Base-by-base conservation (phyloP, 2,329 filamentous ascomycete species). In the Davidsoniella virescens region DNA sequence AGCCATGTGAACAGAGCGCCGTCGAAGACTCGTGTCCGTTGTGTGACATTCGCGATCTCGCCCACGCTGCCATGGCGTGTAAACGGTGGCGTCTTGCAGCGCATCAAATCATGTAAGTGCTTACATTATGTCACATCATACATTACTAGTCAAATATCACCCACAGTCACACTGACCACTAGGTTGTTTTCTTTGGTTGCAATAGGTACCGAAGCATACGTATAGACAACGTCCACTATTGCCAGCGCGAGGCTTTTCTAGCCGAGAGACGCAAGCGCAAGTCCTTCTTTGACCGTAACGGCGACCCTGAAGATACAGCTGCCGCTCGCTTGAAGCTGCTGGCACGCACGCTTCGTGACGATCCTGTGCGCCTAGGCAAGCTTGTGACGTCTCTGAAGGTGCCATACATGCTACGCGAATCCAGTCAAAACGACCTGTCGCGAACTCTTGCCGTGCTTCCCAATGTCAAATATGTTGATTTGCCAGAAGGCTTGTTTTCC, bases 161-260 rank as follows among this genome's bases (percentile, higher is more conserved):
- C n/a, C 18, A 14, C 14, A 25, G 8, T 44, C 10, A 9, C n/a
- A n/a, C 42, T 52, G 10, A 29, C 14, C 29, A 9, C 10, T 5
- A 23, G 26, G 12, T 40, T 50, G 4, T 33, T 46, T 40, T 33
- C 33, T 42, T 37, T 45, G 44, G 23, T 36, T 39, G 48, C 50
- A 57, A 36, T 59, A 93, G 86, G 57, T 94, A 93, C 63, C 80
- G 82, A 59, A 88, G 87, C 68, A 80, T 96, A 56, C 84, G 88
- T 53, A 92, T 96, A 62, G 90, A 96, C 62, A 77, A 84, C 16
- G 88, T 95, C 29, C 90, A 96, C 66, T 95, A 94, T 67, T 96
- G 90, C 69, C 79, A 84, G 56, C 82, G 84, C 58, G 90, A 96
- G 65, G 81, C 84, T 53, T 70, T 83, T 57, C 76, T 94, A 36